Evolutionary conservation across 1,284 basidiomycete genomes (phyloP).

Genomic region (Cutaneotrichosporon arboriforme): DNA sequence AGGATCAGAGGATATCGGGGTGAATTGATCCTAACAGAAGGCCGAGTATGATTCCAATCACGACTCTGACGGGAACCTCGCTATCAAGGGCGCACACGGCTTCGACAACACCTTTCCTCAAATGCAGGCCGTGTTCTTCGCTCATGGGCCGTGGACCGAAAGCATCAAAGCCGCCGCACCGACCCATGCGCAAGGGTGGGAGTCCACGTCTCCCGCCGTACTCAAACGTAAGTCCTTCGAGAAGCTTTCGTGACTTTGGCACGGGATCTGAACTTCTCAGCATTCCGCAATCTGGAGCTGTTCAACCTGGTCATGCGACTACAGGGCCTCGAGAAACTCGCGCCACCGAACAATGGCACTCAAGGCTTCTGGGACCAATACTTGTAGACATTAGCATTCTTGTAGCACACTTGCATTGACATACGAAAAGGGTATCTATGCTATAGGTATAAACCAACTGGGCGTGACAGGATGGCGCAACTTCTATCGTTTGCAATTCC

Average conservation of each 20-base stretch:
- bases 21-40: constrained; percentile 46
- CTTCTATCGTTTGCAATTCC: too few relatives aligned
- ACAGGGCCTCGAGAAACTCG: constrained; percentile 58
- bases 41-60: constrained; percentile 5
- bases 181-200: constrained; percentile 12
- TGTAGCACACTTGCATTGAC: background rate
- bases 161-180: constrained; percentile 1
- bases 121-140: constrained; percentile 87
- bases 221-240: constrained; percentile 55
- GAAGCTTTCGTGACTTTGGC: too few relatives aligned
- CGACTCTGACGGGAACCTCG: background rate
- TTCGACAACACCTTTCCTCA: constrained; percentile 62
- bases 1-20: background rate
- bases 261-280: constrained; percentile 29
- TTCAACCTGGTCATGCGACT: constrained; percentile 75
- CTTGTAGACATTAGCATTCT: background rate
- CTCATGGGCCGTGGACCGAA: constrained; percentile 34
- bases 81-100: constrained; percentile 12
- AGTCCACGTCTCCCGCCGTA: constrained; percentile 58
- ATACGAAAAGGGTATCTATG: too few relatives aligned
- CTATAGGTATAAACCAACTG: too few relatives aligned
- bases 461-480: too few relatives aligned
- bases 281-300: constrained; percentile 76
- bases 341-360: constrained; percentile 52
- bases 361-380: constrained; percentile 8